Evolutionary conservation across 768 basidiomycete genomes (phyloP), one percentile per base, ranked within the genome.

Genomic region (Phylloporus scabripes): DNA sequence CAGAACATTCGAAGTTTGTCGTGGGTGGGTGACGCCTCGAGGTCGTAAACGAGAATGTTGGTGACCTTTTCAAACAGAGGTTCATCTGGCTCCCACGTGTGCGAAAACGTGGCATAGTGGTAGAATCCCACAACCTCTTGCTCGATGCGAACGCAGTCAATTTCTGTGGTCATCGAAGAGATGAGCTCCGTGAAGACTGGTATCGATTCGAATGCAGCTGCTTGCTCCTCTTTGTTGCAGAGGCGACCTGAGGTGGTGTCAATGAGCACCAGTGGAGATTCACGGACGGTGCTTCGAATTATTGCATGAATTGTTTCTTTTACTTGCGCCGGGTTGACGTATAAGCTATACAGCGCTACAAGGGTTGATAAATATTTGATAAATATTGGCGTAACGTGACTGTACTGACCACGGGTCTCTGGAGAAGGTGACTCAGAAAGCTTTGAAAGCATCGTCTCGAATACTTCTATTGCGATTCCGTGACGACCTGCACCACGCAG

Each of bases 101-200:
- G 57, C 6, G 55, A 50, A 28, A 57, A 34, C 5, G 34, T 57
- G 29, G 44, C 51, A 15, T 50, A 53, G 11, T 37, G 51, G 14
- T 46, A 57, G 28, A 53, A 53, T 7, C 46, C 17, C 7, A 14
- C 39, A 1, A 56, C 50, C 7, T 49, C 32, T 1, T 39, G 26
- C 2, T 52, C 14, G 20, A 57, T 56, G 21, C 34, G 54, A 26
- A 26, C 3, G 2, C 21, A 11, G 12, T 57, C 45, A 28, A 48
- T 53, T 3, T 18, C 9, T 15, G 28, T 53, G 0, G 51, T 56
- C 51, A 50, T 55, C 0, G 54, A 56, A 1, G 50, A 59, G 1
- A 55, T 7, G 23, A 60, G 24, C 38, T 53, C 49, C 15, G 40
- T 23, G n/a, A 50, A 59, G 11, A 41, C 2, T 9, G 46, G 47